A percentile compares a stretch with the other conserved stretches of the same genome.
Conservation (phyloP, 2,329 filamentous ascomycete species). For the Colletotrichum liriopes region DNA sequence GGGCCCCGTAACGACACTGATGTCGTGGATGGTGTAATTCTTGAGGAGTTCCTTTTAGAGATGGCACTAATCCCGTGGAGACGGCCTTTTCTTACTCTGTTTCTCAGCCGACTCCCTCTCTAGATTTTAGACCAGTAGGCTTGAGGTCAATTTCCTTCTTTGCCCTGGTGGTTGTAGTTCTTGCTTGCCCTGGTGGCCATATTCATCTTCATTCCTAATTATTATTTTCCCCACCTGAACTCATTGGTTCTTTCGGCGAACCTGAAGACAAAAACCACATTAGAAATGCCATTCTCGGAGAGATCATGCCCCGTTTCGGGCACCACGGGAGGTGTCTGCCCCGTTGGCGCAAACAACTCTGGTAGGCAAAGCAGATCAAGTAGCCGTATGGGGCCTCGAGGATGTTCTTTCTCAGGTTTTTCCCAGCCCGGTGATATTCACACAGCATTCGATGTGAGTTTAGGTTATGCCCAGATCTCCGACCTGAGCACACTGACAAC, state of each 20-base stretch:
- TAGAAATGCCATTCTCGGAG: conserved; percentile 47
- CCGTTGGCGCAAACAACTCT: conserved; percentile 42
- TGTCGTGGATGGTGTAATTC: background rate
- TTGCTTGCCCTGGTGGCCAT: conserved; percentile 27
- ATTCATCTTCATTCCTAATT: conserved; percentile 17
- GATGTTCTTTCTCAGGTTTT: conserved; percentile 53
- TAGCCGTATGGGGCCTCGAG: conserved; percentile 49
- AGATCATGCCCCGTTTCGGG: conserved; percentile 52
- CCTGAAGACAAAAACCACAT: background rate
- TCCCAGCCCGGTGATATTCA: conserved; percentile 49
- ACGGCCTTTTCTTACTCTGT: conserved; percentile 1
- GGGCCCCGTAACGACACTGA: conserved; percentile 2
- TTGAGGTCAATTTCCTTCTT: conserved; percentile 23
- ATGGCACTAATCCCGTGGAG: conserved; percentile 6
- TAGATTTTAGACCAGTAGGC: background rate
- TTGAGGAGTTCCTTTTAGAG: conserved; percentile 21
- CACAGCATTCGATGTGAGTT: conserved; percentile 55
- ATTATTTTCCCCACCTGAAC: background rate
- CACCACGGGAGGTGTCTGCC: conserved; percentile 47
- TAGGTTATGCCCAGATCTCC: background rate
- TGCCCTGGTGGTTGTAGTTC: conserved; percentile 30
- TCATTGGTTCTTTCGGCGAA: background rate
- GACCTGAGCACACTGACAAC: conserved; percentile 3
- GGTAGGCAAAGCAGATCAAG: conserved; percentile 34
- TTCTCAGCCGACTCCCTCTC: conserved; percentile 5